Percentiles rank a stretch among this genome's conserved stretches.
Conservation (phyloP, 1,284 basidiomycete species). For the Taiwanofungus camphoratus region DNA sequence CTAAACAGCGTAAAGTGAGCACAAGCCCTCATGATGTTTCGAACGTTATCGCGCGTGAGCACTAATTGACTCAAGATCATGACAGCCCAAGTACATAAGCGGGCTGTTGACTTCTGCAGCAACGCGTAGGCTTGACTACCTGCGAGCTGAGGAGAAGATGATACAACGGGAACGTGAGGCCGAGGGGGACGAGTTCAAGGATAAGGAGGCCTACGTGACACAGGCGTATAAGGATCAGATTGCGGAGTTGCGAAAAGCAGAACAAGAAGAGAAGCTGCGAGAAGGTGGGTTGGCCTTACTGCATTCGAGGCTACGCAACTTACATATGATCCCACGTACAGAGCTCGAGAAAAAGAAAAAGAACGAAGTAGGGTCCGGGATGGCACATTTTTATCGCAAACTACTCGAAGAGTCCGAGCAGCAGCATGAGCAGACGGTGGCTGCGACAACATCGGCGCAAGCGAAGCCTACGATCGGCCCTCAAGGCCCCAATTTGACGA, state of each 20-base stretch:
- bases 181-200: constrained; percentile 92
- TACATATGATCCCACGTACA: constrained; percentile 20
- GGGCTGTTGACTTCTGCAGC: constrained; percentile 80
- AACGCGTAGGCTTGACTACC: constrained; percentile 81
- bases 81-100: constrained; percentile 90
- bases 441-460: constrained; percentile 45
- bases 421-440: constrained; percentile 79
- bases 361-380: constrained; percentile 57
- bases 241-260: constrained; percentile 85
- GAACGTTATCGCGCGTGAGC: constrained; percentile 10
- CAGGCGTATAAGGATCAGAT: constrained; percentile 97
- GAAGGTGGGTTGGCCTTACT: constrained; percentile 59
- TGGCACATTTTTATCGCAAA: constrained; percentile 84
- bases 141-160: constrained; percentile 98
- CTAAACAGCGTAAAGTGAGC: constrained; percentile 70
- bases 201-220: constrained; percentile 96
- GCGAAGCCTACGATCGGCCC: constrained; percentile 58
- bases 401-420: constrained; percentile 79
- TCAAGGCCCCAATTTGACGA: constrained; percentile 61
- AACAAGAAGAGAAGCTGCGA: constrained; percentile 82
- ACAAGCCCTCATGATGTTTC: constrained; percentile 2
- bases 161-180: constrained; percentile 88
- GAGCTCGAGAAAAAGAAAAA: constrained; percentile 62
- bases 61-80: constrained; percentile 19
- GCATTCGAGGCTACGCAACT: neutral